Conservation (phyloP, 1,284 basidiomycete genomes). For the Sparassis latifolia region DNA sequence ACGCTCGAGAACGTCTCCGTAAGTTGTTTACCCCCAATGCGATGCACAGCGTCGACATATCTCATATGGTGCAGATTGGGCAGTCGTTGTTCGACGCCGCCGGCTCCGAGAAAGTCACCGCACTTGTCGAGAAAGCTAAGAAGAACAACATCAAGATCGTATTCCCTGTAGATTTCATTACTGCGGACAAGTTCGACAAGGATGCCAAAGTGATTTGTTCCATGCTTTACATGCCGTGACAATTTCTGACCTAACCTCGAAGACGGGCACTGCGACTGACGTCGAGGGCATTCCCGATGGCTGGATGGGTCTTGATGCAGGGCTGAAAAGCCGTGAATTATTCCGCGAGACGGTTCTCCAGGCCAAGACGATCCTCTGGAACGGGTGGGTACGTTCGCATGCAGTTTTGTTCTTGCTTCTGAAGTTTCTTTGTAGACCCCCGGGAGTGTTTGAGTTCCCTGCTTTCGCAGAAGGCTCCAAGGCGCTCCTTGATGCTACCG, state of each 20-base stretch:
- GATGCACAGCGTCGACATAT: background rate
- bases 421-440: constrained; percentile 49
- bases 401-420: background rate
- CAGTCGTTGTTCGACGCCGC: constrained; percentile 91
- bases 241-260: background rate
- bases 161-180: constrained; percentile 94
- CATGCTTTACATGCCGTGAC: background rate
- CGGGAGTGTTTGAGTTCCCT: constrained; percentile 97
- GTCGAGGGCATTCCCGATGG: constrained; percentile 85
- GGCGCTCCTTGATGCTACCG: constrained; percentile 79
- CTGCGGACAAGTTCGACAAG: constrained; percentile 93
- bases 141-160: constrained; percentile 91
- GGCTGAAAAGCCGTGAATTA: constrained; percentile 75
- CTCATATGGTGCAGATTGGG: constrained; percentile 59
- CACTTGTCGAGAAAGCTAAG: constrained; percentile 90
- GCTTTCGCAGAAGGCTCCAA: constrained; percentile 86
- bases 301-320: constrained; percentile 94
- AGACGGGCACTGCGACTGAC: constrained; percentile 78
- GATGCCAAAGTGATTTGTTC: constrained; percentile 60
- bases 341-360: constrained; percentile 80
- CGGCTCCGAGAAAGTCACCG: constrained; percentile 84
- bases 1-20: constrained; percentile 77
- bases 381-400: constrained; percentile 53
- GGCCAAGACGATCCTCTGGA: constrained; percentile 98
- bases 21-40: constrained; percentile 5